Conservation (phyloP, 2,329 filamentous ascomycete species). For the Coccinonectria pachysandricola region DNA sequence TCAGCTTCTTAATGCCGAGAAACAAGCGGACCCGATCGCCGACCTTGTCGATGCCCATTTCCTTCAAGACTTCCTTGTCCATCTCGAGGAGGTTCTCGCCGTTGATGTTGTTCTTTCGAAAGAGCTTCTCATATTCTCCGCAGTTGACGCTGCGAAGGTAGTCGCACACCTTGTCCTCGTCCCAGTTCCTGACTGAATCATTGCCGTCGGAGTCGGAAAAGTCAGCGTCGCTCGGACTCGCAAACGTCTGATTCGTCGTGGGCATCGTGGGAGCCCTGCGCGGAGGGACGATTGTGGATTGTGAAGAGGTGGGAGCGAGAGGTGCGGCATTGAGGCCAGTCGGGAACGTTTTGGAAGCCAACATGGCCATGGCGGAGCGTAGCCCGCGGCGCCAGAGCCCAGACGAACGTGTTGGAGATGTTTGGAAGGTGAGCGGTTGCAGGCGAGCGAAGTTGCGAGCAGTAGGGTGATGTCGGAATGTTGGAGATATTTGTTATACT, state of each 20-base stretch:
- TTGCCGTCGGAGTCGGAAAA: constrained; percentile 76
- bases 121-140: constrained; percentile 83
- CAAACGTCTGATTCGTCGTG: constrained; percentile 47
- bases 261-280: constrained; percentile 42
- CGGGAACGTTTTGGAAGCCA: constrained; percentile 66
- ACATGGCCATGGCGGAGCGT: constrained; percentile 71
- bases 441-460: no score
- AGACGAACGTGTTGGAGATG: no score
- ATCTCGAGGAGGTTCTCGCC: constrained; percentile 94
- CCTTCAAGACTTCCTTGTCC: constrained; percentile 90
- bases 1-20: constrained; percentile 71
- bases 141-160: constrained; percentile 89
- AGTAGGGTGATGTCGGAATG: constrained; percentile 2
- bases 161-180: constrained; percentile 82
- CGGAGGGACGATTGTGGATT: constrained; percentile 39
- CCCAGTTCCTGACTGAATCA: constrained; percentile 74
- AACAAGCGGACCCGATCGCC: constrained; percentile 91
- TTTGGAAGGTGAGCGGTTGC: no score
- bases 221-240: constrained; percentile 83
- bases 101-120: constrained; percentile 90
- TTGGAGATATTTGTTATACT: no score
- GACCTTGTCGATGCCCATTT: constrained; percentile 97
- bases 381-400: no score
- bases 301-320: constrained; percentile 36
- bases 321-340: constrained; percentile 37